A percentile compares a stretch with the other conserved stretches of the same genome.
These are phyloP conservation scores for Paramecium biaurelia DNA, from an alignment of 73 alveolate species.

Conservation along the genomic window DNA sequence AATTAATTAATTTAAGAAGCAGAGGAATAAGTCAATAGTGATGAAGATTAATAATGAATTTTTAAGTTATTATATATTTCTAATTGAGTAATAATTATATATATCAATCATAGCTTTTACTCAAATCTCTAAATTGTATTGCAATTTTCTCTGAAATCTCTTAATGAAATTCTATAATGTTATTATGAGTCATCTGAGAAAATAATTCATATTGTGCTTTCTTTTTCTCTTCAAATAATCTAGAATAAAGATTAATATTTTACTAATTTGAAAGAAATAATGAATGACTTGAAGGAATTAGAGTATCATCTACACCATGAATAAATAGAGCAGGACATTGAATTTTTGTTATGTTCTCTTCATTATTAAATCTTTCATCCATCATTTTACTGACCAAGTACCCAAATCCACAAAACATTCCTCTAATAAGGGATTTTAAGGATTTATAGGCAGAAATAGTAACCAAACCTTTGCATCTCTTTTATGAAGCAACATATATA, in stretches of 20 bases:
- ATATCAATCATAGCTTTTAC: background rate
- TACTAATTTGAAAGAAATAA: background rate
- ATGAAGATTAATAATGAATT: background rate
- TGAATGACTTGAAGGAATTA: background rate
- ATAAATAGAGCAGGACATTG: background rate
- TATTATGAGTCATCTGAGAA: background rate
- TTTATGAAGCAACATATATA: background rate
- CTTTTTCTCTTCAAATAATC: background rate
- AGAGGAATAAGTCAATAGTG: constrained; percentile 17
- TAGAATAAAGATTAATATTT: background rate
- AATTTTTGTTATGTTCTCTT: background rate
- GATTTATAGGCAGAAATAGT: background rate
- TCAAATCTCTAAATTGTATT: background rate
- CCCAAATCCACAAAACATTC: background rate
- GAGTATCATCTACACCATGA: constrained; percentile 1
- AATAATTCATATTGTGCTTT: background rate
- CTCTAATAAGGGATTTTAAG: background rate
- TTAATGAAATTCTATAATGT: background rate
- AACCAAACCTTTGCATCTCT: background rate
- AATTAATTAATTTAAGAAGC: constrained; percentile 35
- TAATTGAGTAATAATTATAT: background rate
- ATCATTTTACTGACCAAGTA: background rate
- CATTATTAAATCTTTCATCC: background rate
- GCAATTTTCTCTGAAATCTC: background rate
- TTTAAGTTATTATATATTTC: background rate